These are phyloP conservation scores for Podaxis sp. DNA, from an alignment of 768 basidiomycete genomes.

Conservation along the genomic window DNA sequence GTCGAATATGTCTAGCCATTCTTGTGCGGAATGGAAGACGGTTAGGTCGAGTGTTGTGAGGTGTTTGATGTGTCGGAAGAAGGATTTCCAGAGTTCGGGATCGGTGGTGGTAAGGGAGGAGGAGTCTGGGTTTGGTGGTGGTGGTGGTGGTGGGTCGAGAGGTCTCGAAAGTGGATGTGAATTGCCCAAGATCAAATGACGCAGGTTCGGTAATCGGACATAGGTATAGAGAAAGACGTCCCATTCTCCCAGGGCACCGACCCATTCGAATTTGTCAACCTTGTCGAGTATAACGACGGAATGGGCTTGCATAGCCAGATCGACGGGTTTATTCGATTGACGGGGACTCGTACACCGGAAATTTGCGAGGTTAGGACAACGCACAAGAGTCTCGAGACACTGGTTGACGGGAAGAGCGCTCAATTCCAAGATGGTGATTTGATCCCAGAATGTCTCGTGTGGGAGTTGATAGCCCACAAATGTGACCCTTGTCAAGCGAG, in stretches of 20 bases:
- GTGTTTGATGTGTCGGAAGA: neutral
- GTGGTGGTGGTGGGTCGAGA: neutral
- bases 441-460: neutral
- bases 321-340: neutral
- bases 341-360: neutral
- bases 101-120: neutral
- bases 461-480: neutral
- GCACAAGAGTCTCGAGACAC: slow-evolving; percentile 1
- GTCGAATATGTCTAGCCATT: slow-evolving; percentile 3
- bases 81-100: neutral
- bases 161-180: neutral
- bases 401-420: neutral
- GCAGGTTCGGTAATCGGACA: slow-evolving; percentile 1
- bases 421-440: slow-evolving; percentile 2
- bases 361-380: neutral
- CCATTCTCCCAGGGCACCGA: neutral
- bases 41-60: neutral
- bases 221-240: slow-evolving; percentile 3
- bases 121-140: too few relatives aligned
- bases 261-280: slow-evolving; percentile 10
- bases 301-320: neutral
- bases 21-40: neutral
- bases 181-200: neutral
- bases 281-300: neutral
- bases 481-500: neutral